phyloP scores from a whole-genome alignment of 2,329 filamentous ascomycete genomes.

The Parastagonospora nodorum region DNA sequence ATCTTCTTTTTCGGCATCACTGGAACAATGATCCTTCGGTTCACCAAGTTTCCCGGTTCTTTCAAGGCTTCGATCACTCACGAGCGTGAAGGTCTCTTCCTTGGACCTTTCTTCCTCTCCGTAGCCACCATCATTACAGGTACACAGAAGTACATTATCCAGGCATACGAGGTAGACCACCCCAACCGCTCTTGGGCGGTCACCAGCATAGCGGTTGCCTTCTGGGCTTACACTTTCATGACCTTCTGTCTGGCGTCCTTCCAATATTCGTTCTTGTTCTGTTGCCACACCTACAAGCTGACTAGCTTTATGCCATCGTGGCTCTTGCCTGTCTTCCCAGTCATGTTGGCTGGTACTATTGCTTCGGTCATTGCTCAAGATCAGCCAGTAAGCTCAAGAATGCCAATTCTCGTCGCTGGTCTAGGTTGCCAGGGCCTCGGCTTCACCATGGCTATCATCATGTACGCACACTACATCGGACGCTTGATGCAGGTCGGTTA shows the following conservation, averaged over 20 bases:
- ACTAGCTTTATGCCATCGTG: constrained; percentile 75
- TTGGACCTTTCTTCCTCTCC: constrained; percentile 51
- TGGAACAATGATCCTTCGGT: constrained; percentile 48
- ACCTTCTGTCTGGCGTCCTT: constrained; percentile 48
- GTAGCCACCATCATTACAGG: constrained; percentile 50
- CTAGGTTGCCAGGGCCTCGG: constrained; percentile 73
- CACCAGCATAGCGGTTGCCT: constrained; percentile 46
- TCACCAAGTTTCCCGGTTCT: constrained; percentile 51
- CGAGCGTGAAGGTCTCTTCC: constrained; percentile 58
- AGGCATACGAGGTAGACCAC: constrained; percentile 41
- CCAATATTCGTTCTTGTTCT: constrained; percentile 69
- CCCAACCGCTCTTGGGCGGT: constrained; percentile 49
- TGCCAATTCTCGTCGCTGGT: constrained; percentile 70
- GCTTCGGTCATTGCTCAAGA: constrained; percentile 67
- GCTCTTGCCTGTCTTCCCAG: constrained; percentile 75
- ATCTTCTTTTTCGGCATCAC: constrained; percentile 49
- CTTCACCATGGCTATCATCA: constrained; percentile 69
- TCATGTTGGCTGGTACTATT: constrained; percentile 75
- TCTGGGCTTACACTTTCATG: constrained; percentile 52
- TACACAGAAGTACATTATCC: constrained; percentile 46
- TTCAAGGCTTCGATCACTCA: constrained; percentile 54
- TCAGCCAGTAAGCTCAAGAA: constrained; percentile 61
- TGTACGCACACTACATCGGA: constrained; percentile 75
- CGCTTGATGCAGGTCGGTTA: constrained; percentile 72
- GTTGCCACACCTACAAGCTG: constrained; percentile 61